Conservation (phyloP, 1,284 basidiomycete genomes). For the Chalciporus piperatoides region DNA sequence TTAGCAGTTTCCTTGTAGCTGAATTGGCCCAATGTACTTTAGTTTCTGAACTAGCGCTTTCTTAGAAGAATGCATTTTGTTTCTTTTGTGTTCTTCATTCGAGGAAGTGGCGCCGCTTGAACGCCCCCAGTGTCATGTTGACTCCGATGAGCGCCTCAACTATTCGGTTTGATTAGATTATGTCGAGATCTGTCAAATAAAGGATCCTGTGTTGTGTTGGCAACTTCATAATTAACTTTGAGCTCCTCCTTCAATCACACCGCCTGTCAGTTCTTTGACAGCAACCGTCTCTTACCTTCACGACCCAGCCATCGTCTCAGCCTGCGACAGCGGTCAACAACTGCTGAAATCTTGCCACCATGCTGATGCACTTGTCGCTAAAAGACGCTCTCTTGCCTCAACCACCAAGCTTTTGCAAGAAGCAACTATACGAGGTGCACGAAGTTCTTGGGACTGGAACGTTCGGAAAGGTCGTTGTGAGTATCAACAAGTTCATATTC, state of each 20-base stretch:
- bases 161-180: too few relatives aligned
- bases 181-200: too few relatives aligned
- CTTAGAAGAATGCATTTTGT: too few relatives aligned
- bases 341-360: not conserved
- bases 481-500: slow-evolving; percentile 23
- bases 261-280: not conserved
- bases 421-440: slow-evolving; percentile 74
- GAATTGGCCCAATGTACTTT: too few relatives aligned
- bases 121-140: too few relatives aligned
- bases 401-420: slow-evolving; percentile 81
- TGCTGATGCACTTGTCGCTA: slow-evolving; percentile 36
- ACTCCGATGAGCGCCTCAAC: too few relatives aligned
- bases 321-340: not conserved
- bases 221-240: too few relatives aligned
- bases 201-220: too few relatives aligned
- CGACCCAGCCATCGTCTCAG: not conserved
- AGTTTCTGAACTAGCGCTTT: not conserved
- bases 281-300: not conserved
- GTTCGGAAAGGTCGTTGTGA: slow-evolving; percentile 85
- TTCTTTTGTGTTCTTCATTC: too few relatives aligned
- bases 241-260: not conserved
- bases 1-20: not conserved
- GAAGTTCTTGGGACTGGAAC: slow-evolving; percentile 75
- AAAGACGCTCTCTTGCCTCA: slow-evolving; percentile 63
- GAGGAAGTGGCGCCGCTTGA: too few relatives aligned